Conservation (phyloP, 1,139 yeast species). For the Pichia sp. region DNA sequence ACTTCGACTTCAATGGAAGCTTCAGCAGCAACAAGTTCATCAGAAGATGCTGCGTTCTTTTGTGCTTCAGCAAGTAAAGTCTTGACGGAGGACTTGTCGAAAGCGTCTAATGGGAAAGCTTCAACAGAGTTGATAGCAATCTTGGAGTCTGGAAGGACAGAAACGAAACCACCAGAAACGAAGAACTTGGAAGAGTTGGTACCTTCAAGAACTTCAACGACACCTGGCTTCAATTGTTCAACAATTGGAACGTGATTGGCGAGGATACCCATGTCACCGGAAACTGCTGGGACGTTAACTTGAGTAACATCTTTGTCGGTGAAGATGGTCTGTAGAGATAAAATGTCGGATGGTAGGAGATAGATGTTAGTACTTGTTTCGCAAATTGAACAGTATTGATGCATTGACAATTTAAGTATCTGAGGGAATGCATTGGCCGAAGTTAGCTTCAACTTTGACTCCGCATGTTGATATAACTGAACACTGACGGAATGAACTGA, state of each 20-base stretch:
- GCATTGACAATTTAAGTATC: no score
- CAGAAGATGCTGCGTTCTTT: constrained; percentile 80
- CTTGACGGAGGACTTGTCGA: constrained; percentile 76
- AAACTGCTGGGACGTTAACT: constrained; percentile 93
- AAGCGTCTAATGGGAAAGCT: constrained; percentile 89
- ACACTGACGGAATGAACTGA: no score
- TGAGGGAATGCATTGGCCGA: no score
- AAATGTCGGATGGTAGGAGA: neutral
- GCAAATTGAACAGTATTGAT: no score
- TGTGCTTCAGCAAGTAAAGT: constrained; percentile 88
- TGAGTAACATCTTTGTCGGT: constrained; percentile 53
- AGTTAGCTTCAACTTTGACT: no score
- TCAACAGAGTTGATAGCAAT: constrained; percentile 91
- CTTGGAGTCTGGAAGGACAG: constrained; percentile 92
- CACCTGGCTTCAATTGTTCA: constrained; percentile 96
- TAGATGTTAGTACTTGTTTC: constrained; percentile 11
- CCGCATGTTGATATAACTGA: no score
- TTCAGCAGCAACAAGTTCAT: constrained; percentile 85
- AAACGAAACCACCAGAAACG: constrained; percentile 96
- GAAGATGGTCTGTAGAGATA: constrained; percentile 30
- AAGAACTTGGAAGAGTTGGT: constrained; percentile 74
- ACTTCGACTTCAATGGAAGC: constrained; percentile 96
- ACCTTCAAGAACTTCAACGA: constrained; percentile 83
- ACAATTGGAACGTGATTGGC: constrained; percentile 98
- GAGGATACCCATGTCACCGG: constrained; percentile 95